Evolutionary conservation across 2,329 filamentous ascomycete species (phyloP).

Genomic region (Penicillium sp.): DNA sequence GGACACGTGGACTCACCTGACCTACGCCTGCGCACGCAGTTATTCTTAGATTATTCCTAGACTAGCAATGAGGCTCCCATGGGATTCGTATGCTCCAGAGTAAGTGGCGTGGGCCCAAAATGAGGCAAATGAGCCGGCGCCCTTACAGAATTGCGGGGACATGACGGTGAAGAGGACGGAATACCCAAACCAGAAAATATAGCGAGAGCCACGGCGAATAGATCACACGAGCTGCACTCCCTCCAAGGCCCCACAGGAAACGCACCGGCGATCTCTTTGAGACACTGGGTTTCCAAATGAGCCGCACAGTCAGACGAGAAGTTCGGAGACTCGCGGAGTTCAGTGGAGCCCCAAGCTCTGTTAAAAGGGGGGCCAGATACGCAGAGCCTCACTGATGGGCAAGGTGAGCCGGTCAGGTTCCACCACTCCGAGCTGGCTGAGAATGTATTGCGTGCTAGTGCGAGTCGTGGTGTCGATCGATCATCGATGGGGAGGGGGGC

Average conservation of each 20-base stretch:
- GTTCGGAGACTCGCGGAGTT: background rate
- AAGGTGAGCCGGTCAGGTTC: background rate
- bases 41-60: background rate
- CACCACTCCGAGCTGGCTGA: background rate
- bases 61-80: background rate
- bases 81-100: too few relatives aligned
- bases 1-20: background rate
- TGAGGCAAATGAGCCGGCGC: background rate
- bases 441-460: background rate
- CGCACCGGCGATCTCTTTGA: background rate
- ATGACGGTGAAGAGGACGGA: background rate
- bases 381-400: background rate
- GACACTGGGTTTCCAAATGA: background rate
- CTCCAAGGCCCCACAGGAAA: background rate
- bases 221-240: background rate
- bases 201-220: background rate
- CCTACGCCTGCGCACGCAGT: background rate
- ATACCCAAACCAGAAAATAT: background rate
- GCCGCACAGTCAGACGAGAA: background rate
- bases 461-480: background rate
- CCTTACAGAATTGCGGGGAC: background rate
- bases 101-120: background rate
- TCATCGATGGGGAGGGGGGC: background rate
- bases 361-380: too few relatives aligned
- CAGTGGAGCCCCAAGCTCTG: background rate